Evolutionary conservation across 495 filamentous ascomycete species (phyloP).

Genomic region (Hypoxylon intermedium): DNA sequence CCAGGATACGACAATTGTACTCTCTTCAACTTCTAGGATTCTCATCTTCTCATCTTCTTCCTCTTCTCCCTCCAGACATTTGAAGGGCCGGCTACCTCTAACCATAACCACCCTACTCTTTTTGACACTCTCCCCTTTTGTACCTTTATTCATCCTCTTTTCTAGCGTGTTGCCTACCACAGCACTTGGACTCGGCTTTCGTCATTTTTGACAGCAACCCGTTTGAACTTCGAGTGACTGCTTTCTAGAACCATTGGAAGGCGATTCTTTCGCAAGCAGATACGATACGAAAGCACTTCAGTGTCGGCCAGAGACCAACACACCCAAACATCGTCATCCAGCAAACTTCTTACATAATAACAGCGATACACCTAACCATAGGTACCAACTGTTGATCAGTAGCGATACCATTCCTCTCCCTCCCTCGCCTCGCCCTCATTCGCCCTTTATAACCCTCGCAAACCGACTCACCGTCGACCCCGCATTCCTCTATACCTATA

Average conservation of each 20-base stretch:
- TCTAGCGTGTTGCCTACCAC: background rate
- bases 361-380: background rate
- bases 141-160: conserved; percentile 3
- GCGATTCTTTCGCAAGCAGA: conserved; percentile 10
- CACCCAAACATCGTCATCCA: background rate
- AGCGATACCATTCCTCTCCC: background rate
- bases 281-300: background rate
- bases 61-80: too few relatives aligned
- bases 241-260: conserved; percentile 16
- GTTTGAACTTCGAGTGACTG: background rate
- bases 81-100: too few relatives aligned
- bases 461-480: background rate
- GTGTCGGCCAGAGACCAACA: background rate
- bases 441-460: background rate
- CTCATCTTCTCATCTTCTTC: too few relatives aligned
- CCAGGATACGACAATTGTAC: too few relatives aligned
- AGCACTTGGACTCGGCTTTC: conserved; percentile 26
- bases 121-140: background rate
- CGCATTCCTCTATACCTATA: background rate
- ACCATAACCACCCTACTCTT: too few relatives aligned
- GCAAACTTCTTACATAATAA: background rate
- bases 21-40: too few relatives aligned
- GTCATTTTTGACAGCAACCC: conserved; percentile 20
- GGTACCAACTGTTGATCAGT: background rate
- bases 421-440: background rate